A percentile compares a stretch with the other conserved stretches of the same genome.
phyloP scores from a whole-genome alignment of 148 eudicot species.

The Arbutus unedo region DNA sequence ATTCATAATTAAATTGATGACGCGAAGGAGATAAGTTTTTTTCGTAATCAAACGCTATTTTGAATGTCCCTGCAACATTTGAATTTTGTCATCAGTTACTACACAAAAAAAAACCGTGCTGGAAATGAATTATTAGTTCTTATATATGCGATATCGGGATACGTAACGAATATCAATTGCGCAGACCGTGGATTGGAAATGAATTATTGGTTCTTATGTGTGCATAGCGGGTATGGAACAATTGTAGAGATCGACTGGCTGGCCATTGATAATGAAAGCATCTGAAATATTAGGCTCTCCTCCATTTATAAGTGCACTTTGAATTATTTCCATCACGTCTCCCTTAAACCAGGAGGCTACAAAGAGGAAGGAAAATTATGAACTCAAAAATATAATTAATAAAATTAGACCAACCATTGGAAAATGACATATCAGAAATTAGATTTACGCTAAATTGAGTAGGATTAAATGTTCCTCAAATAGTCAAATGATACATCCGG shows the following conservation, averaged over 20 bases:
- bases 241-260: constrained; percentile 26
- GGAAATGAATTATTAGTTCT: too few relatives aligned
- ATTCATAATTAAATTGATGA: constrained; percentile 25
- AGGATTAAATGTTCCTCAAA: too few relatives aligned
- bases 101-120: too few relatives aligned
- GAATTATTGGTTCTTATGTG: too few relatives aligned
- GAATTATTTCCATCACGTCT: constrained; percentile 23
- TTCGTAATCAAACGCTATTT: constrained; percentile 18
- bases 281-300: constrained; percentile 19
- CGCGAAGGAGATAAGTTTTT: constrained; percentile 28
- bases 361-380: not conserved
- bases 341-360: constrained; percentile 22
- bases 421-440: too few relatives aligned
- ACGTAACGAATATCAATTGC: too few relatives aligned
- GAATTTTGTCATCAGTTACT: not conserved
- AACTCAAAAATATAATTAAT: not conserved
- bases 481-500: too few relatives aligned
- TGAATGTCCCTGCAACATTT: constrained; percentile 15
- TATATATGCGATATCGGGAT: too few relatives aligned
- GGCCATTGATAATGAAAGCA: constrained; percentile 34
- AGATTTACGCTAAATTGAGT: too few relatives aligned
- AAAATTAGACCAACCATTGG: too few relatives aligned
- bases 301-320: not conserved
- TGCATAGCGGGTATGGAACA: constrained; percentile 21
- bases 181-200: too few relatives aligned